phyloP scores from a whole-genome alignment of 1,139 yeast genomes.

The Suhomyces atakaporum region DNA sequence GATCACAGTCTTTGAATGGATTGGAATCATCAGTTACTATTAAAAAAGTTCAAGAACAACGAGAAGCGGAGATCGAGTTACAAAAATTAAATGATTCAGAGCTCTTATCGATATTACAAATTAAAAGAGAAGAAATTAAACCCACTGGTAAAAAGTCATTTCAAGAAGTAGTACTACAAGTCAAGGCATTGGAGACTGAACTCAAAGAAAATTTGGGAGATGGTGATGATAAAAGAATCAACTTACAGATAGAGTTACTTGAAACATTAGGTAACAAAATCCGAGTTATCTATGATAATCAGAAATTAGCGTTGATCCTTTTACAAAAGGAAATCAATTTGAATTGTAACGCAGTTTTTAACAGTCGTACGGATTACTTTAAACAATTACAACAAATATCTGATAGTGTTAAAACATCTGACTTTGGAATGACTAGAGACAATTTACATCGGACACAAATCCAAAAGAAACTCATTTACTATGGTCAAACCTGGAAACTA shows the following conservation, averaged over 20 bases:
- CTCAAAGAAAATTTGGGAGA: conserved; percentile 17
- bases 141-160: conserved; percentile 35
- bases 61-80: conserved; percentile 29
- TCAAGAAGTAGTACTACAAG: conserved; percentile 31
- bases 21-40: conserved; percentile 24
- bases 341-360: conserved; percentile 65
- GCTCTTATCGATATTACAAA: conserved; percentile 34
- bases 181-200: conserved; percentile 28
- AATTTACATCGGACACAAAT: conserved; percentile 16
- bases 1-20: conserved; percentile 41
- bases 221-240: conserved; percentile 8
- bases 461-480: conserved; percentile 12
- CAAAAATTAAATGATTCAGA: conserved; percentile 29
- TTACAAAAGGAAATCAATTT: conserved; percentile 52
- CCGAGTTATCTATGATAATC: conserved; percentile 40
- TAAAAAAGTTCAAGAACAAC: conserved; percentile 27
- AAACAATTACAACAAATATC: conserved; percentile 83
- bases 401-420: conserved; percentile 60
- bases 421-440: conserved; percentile 24
- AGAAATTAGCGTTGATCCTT: conserved; percentile 38
- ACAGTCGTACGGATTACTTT: conserved; percentile 76
- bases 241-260: conserved; percentile 22
- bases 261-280: conserved; percentile 26
- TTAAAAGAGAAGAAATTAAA: conserved; percentile 26
- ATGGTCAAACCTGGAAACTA: conserved; percentile 9